These are phyloP conservation scores for Corchorus capsularis DNA, from an alignment of 345 rosid genomes.

Conservation along the genomic window DNA sequence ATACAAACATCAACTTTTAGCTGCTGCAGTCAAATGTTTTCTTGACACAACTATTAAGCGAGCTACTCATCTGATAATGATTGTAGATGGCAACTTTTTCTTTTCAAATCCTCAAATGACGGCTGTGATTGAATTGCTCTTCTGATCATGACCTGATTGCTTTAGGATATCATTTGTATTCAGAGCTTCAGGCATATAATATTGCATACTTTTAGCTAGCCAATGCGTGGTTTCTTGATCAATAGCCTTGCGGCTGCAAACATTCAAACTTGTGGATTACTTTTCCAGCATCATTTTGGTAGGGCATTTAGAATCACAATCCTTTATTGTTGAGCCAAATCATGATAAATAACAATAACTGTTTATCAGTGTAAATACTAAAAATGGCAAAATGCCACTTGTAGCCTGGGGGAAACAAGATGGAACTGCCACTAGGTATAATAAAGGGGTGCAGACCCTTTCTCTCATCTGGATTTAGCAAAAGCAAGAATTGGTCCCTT, in stretches of 20 bases:
- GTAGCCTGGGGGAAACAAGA: neutral
- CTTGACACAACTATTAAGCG: neutral
- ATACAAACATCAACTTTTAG: neutral
- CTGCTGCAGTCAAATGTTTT: neutral
- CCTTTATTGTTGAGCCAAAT: neutral
- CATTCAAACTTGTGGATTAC: neutral
- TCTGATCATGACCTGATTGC: neutral
- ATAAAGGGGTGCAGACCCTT: neutral
- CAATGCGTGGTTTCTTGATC: constrained; percentile 1
- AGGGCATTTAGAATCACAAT: neutral
- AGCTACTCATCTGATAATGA: neutral
- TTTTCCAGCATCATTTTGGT: neutral
- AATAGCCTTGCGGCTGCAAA: neutral
- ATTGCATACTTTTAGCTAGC: neutral
- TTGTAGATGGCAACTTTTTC: neutral
- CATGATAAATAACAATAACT: neutral
- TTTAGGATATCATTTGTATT: neutral
- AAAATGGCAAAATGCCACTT: neutral
- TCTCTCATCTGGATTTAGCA: neutral
- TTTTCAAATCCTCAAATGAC: neutral
- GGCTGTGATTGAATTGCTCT: neutral
- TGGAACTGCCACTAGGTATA: neutral
- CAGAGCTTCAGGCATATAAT: neutral
- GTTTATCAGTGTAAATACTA: neutral
- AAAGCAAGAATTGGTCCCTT: neutral